Conservation (phyloP, 306 rosid species). For the Rosa multiflora region DNA sequence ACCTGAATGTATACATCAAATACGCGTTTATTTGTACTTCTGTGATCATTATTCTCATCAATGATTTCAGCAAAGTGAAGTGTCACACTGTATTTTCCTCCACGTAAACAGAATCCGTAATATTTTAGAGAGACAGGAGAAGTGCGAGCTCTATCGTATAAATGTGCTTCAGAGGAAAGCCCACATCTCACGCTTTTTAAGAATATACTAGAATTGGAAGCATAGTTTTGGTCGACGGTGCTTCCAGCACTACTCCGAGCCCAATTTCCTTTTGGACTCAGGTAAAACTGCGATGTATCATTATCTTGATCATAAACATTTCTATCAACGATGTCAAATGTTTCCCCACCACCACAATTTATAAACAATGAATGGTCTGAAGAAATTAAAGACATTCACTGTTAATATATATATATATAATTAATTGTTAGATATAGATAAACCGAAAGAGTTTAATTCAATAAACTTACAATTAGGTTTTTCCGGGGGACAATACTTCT, state of each 20-base stretch:
- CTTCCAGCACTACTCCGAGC: constrained; percentile 4
- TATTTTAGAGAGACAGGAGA: constrained; percentile 28
- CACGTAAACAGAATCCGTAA: constrained; percentile 26
- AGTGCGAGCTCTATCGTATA: constrained; percentile 22
- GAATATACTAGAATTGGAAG: too few relatives aligned
- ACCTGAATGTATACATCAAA: constrained; percentile 22
- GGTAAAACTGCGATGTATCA: not conserved
- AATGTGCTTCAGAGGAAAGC: not conserved
- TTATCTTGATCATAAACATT: constrained; percentile 15
- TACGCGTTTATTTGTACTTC: not conserved
- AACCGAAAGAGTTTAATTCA: too few relatives aligned
- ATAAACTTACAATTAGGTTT: too few relatives aligned
- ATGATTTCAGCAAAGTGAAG: constrained; percentile 28
- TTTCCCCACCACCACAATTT: constrained; percentile 22
- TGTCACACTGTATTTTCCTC: constrained; percentile 29
- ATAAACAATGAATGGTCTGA: constrained; percentile 8
- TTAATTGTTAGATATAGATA: too few relatives aligned
- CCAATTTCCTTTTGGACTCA: not conserved
- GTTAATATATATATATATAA: too few relatives aligned
- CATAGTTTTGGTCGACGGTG: too few relatives aligned
- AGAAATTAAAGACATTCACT: not conserved
- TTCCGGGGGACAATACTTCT: too few relatives aligned
- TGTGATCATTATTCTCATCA: not conserved
- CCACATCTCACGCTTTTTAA: not conserved
- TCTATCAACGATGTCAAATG: not conserved